phyloP scores from a whole-genome alignment of 768 basidiomycete species.

The Lentinus tigrinus region DNA sequence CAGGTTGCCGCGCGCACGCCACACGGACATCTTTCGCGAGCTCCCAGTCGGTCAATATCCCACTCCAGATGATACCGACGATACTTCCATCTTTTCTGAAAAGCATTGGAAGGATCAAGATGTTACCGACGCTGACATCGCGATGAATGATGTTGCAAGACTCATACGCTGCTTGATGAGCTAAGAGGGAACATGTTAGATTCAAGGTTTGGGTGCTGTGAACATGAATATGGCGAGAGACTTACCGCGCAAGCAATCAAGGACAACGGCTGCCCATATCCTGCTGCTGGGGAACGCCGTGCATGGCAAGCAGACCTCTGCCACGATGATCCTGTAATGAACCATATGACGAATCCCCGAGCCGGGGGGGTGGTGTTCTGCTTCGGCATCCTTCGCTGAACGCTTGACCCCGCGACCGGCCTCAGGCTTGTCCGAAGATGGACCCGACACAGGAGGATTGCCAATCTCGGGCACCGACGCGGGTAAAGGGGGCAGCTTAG shows the following conservation, averaged over 20 bases:
- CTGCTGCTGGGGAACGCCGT: not conserved
- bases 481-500: not conserved
- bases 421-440: not conserved
- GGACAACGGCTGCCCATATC: not conserved
- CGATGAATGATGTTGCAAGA: not conserved
- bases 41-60: constrained; percentile 7
- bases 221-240: not conserved
- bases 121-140: constrained; percentile 13
- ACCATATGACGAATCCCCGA: not conserved
- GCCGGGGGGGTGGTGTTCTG: not conserved
- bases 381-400: not conserved
- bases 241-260: not conserved
- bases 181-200: not conserved
- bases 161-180: constrained; percentile 4
- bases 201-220: not conserved
- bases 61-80: not conserved
- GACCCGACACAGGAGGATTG: not conserved
- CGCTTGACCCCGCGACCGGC: not conserved
- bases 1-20: not conserved
- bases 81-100: not conserved
- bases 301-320: constrained; percentile 8
- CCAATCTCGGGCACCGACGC: too few relatives aligned
- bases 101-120: not conserved
- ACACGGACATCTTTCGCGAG: not conserved
- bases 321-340: constrained; percentile 12